phyloP scores from a whole-genome alignment of 73 alveolate genomes.

The Blepharisma stoltei region DNA sequence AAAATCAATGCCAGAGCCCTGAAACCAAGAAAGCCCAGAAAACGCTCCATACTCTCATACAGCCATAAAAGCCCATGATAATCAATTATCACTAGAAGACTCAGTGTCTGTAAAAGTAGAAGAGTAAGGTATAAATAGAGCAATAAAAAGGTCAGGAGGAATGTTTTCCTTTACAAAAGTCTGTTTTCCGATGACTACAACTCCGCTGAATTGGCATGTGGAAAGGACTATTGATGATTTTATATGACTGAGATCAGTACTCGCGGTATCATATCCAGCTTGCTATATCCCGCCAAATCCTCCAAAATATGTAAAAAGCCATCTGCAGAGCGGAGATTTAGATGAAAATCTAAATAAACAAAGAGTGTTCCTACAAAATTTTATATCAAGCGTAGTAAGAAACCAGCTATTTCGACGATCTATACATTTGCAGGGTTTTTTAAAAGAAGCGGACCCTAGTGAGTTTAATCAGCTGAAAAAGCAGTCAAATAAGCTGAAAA shows the following conservation, averaged over 20 bases:
- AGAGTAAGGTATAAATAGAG: too few species aligned
- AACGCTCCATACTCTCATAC: too few species aligned
- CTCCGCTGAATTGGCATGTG: not conserved
- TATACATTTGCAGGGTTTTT: not conserved
- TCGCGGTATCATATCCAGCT: not conserved
- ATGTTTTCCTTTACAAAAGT: too few species aligned
- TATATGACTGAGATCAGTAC: not conserved
- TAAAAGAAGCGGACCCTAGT: not conserved
- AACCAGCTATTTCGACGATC: not conserved
- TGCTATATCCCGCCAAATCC: not conserved
- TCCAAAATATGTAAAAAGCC: not conserved
- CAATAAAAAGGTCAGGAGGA: too few species aligned
- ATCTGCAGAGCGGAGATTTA: not conserved
- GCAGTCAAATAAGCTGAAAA: not conserved
- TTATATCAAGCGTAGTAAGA: not conserved
- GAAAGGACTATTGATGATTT: constrained; percentile 7
- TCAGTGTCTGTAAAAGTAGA: too few species aligned
- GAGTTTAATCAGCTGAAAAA: not conserved
- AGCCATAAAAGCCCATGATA: too few species aligned
- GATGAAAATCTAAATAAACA: not conserved
- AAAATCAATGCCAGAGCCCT: too few species aligned
- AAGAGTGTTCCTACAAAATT: not conserved
- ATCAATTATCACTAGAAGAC: too few species aligned
- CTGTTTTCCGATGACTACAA: not conserved
- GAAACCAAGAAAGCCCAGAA: too few species aligned